Evolutionary conservation across 139 green algal species (phyloP).

Genomic region (Volvox reticuliferus): DNA sequence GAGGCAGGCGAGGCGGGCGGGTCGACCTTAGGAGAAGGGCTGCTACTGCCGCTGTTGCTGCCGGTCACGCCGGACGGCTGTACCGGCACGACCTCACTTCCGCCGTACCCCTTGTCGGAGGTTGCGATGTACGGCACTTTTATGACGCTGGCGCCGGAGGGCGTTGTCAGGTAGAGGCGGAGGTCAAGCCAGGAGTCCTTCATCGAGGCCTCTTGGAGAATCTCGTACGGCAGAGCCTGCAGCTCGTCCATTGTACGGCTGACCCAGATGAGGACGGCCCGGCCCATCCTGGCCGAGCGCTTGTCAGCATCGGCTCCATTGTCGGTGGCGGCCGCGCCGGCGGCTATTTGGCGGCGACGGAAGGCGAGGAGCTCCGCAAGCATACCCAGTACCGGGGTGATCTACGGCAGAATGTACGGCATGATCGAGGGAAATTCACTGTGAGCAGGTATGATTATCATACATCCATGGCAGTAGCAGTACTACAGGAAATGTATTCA

Average conservation of each 20-base stretch:
- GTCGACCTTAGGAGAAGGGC: neutral
- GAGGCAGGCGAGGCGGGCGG: too few relatives aligned
- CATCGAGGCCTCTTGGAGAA: neutral
- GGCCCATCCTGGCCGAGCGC: neutral
- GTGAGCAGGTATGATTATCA: neutral
- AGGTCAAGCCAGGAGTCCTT: slow-evolving; percentile 20
- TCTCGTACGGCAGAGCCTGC: neutral
- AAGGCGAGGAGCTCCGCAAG: slow-evolving; percentile 13
- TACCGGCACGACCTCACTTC: neutral
- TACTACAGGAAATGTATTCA: neutral
- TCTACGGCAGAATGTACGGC: neutral
- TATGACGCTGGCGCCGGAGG: neutral
- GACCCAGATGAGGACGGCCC: neutral
- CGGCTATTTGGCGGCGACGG: neutral
- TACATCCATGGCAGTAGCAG: neutral
- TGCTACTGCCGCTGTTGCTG: neutral
- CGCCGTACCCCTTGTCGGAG: neutral
- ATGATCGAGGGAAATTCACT: neutral
- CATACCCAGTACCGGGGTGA: slow-evolving; percentile 34
- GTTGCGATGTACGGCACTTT: neutral
- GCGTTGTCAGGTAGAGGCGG: neutral
- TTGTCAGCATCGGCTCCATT: neutral
- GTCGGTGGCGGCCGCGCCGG: neutral
- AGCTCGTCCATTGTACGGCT: slow-evolving; percentile 28
- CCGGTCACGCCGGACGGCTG: neutral